Evolutionary conservation across 2,329 filamentous ascomycete genomes (phyloP).

Genomic region (Fusarium camptoceras): DNA sequence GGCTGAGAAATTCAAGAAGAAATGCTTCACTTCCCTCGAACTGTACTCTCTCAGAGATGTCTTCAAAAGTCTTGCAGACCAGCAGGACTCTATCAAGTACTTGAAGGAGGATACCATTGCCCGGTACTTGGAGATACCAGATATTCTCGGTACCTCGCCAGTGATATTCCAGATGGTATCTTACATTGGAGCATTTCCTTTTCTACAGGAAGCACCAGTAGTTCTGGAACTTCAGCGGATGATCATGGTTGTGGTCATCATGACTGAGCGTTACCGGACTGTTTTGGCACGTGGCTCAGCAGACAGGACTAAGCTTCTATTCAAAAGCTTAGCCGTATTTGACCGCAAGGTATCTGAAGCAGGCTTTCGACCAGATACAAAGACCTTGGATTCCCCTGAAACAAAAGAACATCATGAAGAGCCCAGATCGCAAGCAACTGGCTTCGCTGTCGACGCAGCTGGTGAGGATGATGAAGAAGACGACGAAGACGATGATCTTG

Average conservation of each 20-base stretch:
- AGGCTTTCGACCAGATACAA: conserved; percentile 4
- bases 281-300: conserved; percentile 69
- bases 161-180: conserved; percentile 79
- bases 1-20: conserved; percentile 73
- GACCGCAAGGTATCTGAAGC: conserved; percentile 65
- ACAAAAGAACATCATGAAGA: conserved; percentile 14
- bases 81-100: conserved; percentile 70
- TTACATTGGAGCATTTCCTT: conserved; percentile 79
- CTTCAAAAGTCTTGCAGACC: conserved; percentile 76
- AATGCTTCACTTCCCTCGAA: conserved; percentile 78
- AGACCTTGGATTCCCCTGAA: conserved; percentile 6
- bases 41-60: conserved; percentile 80
- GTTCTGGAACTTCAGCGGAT: conserved; percentile 77
- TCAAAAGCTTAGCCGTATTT: conserved; percentile 77
- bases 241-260: conserved; percentile 77
- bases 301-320: conserved; percentile 73
- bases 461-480: conserved; percentile 60
- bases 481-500: conserved; percentile 70
- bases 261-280: conserved; percentile 75
- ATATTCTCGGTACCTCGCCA: conserved; percentile 73
- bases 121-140: conserved; percentile 79
- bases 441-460: conserved; percentile 61
- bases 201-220: conserved; percentile 75
- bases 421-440: conserved; percentile 46
- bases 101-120: conserved; percentile 76